Conservation (phyloP, 805 yeast species). For the Teunomyces pallodes region DNA sequence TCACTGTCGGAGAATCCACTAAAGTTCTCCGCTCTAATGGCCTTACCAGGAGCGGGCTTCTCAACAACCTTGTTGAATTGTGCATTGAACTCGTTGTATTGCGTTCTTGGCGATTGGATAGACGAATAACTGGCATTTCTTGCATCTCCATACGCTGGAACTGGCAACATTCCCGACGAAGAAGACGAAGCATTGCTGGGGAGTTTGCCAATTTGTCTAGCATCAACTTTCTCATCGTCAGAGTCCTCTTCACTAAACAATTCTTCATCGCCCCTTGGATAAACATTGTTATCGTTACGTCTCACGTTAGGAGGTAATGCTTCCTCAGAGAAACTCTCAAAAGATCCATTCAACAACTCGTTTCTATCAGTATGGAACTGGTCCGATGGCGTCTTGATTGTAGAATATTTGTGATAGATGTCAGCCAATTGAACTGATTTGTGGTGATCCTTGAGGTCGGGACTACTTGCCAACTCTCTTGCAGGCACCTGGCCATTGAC, state of each 20-base stretch:
- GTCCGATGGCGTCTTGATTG: slow-evolving; percentile 39
- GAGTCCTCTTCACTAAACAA: slow-evolving; percentile 34
- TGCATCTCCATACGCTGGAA: slow-evolving; percentile 22
- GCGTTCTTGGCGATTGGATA: slow-evolving; percentile 43
- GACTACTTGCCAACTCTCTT: background rate
- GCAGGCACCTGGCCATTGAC: background rate
- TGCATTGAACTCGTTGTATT: slow-evolving; percentile 39
- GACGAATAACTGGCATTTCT: slow-evolving; percentile 37
- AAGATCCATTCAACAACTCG: slow-evolving; percentile 34
- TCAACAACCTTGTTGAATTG: slow-evolving; percentile 32
- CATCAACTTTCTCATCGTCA: slow-evolving; percentile 15
- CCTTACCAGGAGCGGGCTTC: slow-evolving; percentile 1
- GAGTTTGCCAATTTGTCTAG: slow-evolving; percentile 18
- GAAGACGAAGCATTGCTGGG: slow-evolving; percentile 5
- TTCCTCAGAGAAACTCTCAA: slow-evolving; percentile 33
- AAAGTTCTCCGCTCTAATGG: slow-evolving; percentile 5
- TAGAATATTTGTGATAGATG: slow-evolving; percentile 42
- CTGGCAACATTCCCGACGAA: slow-evolving; percentile 14
- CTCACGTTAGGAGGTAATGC: slow-evolving; percentile 32
- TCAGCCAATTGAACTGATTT: slow-evolving; percentile 40
- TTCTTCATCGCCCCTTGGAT: slow-evolving; percentile 38
- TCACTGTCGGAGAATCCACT: slow-evolving; percentile 16
- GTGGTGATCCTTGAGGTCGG: slow-evolving; percentile 19
- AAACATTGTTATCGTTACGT: slow-evolving; percentile 25
- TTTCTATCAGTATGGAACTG: slow-evolving; percentile 35